phyloP scores from a whole-genome alignment of 1,284 basidiomycete genomes.

The Ceratobasidium sp. region DNA sequence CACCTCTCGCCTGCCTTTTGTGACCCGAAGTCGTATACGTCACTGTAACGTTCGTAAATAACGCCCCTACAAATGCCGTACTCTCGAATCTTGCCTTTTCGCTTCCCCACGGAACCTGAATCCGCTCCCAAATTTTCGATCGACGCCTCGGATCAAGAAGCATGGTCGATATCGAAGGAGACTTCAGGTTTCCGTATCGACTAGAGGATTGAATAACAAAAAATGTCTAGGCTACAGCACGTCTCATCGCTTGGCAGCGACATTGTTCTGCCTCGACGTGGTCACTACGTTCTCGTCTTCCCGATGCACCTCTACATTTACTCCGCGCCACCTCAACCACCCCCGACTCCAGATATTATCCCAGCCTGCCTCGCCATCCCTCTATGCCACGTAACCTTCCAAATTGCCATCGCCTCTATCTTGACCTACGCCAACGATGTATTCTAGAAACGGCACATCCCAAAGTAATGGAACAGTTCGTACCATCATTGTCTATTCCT shows the following conservation, averaged over 20 bases:
- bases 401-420: conserved; percentile 87
- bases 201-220: no score
- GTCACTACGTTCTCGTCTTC: conserved; percentile 64
- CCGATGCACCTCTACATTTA: conserved; percentile 70
- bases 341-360: conserved; percentile 61
- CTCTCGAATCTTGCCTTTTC: no score
- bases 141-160: no score
- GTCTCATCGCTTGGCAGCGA: conserved; percentile 64
- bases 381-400: conserved; percentile 75
- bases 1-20: no score
- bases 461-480: conserved; percentile 81
- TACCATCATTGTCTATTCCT: conserved; percentile 95
- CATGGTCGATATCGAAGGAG: no score
- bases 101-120: no score
- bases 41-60: no score
- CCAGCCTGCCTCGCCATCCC: conserved; percentile 82
- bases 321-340: conserved; percentile 74
- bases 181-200: no score
- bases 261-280: conserved; percentile 76
- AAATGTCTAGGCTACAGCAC: no score
- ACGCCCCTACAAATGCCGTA: no score
- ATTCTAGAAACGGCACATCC: conserved; percentile 87
- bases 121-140: no score
- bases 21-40: no score
- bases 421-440: conserved; percentile 95